Conservation (phyloP, 805 yeast species). For the Schwanniomyces yamadae region DNA sequence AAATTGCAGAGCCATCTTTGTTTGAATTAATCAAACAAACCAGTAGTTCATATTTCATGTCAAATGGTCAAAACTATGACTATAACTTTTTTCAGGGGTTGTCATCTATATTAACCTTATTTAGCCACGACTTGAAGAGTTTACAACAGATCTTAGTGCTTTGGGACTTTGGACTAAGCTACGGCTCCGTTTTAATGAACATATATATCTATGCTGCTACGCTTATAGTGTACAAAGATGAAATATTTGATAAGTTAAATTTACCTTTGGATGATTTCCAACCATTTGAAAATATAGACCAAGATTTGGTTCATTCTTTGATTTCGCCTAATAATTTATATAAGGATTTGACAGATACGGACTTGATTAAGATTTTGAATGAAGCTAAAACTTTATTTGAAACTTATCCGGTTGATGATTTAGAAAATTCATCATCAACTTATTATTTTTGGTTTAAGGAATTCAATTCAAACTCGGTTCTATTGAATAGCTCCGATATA, state of each 20-base stretch:
- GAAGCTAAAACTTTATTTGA: conserved; percentile 25
- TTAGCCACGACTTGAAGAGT: conserved; percentile 65
- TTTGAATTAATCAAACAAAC: conserved; percentile 43
- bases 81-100: conserved; percentile 58
- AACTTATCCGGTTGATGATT: conserved; percentile 19
- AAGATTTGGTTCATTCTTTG: conserved; percentile 33
- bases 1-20: conserved; percentile 44
- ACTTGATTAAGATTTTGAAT: conserved; percentile 25
- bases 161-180: conserved; percentile 68
- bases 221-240: conserved; percentile 44
- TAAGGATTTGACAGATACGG: conserved; percentile 24
- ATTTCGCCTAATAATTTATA: conserved; percentile 34
- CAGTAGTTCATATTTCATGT: conserved; percentile 21
- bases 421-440: conserved; percentile 20
- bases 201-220: conserved; percentile 63
- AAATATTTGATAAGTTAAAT: conserved; percentile 33
- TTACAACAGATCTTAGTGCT: conserved; percentile 51
- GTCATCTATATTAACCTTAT: conserved; percentile 75
- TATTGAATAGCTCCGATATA: conserved; percentile 31
- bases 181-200: conserved; percentile 52
- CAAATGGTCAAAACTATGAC: conserved; percentile 30
- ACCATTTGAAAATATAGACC: conserved; percentile 22
- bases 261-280: conserved; percentile 8
- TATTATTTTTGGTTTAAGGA: conserved; percentile 35
- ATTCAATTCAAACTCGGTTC: conserved; percentile 32